Conservation (phyloP, 768 basidiomycete genomes). For the Naematelia aurantialba region DNA sequence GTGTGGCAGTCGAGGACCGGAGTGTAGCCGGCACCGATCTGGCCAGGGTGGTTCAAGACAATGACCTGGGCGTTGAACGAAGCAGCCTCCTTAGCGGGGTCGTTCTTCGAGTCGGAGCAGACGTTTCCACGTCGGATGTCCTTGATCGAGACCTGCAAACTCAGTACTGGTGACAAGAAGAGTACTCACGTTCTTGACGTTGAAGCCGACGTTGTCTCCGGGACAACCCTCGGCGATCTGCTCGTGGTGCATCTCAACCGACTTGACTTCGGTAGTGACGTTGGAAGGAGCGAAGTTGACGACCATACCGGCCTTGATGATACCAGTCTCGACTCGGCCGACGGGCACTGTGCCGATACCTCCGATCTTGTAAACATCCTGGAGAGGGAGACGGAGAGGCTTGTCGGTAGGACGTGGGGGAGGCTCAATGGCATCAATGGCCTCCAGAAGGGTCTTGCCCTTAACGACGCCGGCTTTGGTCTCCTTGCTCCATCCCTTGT, state of each 20-base stretch:
- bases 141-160: conserved; percentile 97
- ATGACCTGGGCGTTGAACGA: conserved; percentile 96
- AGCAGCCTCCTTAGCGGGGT: conserved; percentile 70
- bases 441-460: conserved; percentile 99
- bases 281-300: conserved; percentile 94
- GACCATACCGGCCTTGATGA: conserved; percentile 87
- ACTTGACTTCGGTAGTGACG: conserved; percentile 99
- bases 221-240: conserved; percentile 90
- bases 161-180: conserved; percentile 55
- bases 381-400: conserved; percentile 99
- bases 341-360: conserved; percentile 99
- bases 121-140: conserved; percentile 99
- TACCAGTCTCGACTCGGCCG: conserved; percentile 99
- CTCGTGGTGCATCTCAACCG: conserved; percentile 80
- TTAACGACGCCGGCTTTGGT: conserved; percentile 86
- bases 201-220: conserved; percentile 83
- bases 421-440: conserved; percentile 99
- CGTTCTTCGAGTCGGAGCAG: conserved; percentile 99
- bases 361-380: conserved; percentile 99
- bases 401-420: conserved; percentile 95
- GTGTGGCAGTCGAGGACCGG: conserved; percentile 99
- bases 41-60: conserved; percentile 99
- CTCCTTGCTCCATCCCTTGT: conserved; percentile 99
- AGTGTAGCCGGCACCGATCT: conserved; percentile 98
- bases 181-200: conserved; percentile 8